phyloP scores from a whole-genome alignment of 2,329 filamentous ascomycete genomes.

The Fusarium hainanense region DNA sequence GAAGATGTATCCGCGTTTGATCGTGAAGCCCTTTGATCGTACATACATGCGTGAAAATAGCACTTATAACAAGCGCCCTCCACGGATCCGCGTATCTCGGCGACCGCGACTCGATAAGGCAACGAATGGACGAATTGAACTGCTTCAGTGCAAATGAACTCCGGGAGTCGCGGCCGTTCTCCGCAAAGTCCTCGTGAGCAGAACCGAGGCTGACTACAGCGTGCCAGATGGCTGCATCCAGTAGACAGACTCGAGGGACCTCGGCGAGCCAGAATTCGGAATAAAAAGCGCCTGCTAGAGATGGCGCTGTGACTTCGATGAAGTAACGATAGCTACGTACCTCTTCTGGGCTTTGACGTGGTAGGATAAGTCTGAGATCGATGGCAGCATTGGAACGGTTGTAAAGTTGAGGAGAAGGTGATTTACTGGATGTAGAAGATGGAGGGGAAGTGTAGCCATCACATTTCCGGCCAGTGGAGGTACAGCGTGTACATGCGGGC shows the following conservation, averaged over 20 bases:
- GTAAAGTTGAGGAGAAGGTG: too few species aligned
- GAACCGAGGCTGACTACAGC: conserved; percentile 21
- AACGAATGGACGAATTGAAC: conserved; percentile 3
- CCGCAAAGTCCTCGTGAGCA: neutral
- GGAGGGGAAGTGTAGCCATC: conserved; percentile 8
- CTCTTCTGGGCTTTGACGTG: neutral
- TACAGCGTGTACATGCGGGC: conserved; percentile 9
- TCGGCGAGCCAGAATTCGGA: conserved; percentile 17
- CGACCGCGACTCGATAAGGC: neutral
- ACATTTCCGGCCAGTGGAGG: conserved; percentile 13
- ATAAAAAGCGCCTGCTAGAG: conserved; percentile 6
- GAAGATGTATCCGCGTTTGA: conserved; percentile 7
- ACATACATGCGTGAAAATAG: conserved; percentile 16
- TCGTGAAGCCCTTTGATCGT: conserved; percentile 10
- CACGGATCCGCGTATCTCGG: conserved; percentile 8
- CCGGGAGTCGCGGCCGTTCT: neutral
- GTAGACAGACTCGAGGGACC: conserved; percentile 8
- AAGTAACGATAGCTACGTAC: conserved; percentile 20
- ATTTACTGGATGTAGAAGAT: rapidly evolving
- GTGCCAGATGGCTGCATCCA: conserved; percentile 24
- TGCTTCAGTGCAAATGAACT: conserved; percentile 2
- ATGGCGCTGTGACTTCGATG: conserved; percentile 5
- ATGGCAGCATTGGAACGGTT: neutral
- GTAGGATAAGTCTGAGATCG: neutral
- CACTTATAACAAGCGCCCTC: conserved; percentile 20